Conservation (phyloP, 2,329 filamentous ascomycete genomes). For the Sarocladiaceae sp. region DNA sequence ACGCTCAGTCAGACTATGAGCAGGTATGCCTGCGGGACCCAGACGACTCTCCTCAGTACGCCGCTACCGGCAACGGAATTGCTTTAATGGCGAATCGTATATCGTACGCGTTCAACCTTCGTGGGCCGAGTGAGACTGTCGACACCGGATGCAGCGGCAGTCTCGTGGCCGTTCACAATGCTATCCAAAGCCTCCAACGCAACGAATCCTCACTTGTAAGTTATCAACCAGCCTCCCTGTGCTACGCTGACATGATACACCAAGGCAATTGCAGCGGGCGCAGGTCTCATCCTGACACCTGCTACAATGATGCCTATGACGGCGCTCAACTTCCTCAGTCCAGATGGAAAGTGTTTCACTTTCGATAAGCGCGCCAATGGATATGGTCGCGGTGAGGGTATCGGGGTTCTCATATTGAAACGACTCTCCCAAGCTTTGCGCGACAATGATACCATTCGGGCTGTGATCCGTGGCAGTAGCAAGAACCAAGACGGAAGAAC, state of each 20-base stretch:
- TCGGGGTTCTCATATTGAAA: slow-evolving; percentile 55
- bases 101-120: slow-evolving; percentile 48
- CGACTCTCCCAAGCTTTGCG: slow-evolving; percentile 49
- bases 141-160: slow-evolving; percentile 55
- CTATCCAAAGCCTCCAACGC: slow-evolving; percentile 40
- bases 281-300: slow-evolving; percentile 46
- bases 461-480: slow-evolving; percentile 46
- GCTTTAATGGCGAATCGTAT: slow-evolving; percentile 50
- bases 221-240: not conserved
- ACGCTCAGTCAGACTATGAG: slow-evolving; percentile 39
- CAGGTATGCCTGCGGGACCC: not conserved
- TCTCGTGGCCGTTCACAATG: slow-evolving; percentile 47
- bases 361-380: slow-evolving; percentile 56
- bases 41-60: slow-evolving; percentile 26
- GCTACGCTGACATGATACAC: not conserved
- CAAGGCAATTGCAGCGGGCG: slow-evolving; percentile 41
- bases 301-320: slow-evolving; percentile 52
- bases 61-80: slow-evolving; percentile 41
- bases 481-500: slow-evolving; percentile 49
- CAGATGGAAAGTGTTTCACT: slow-evolving; percentile 44
- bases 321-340: slow-evolving; percentile 42
- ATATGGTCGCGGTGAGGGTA: slow-evolving; percentile 59
- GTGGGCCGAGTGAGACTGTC: slow-evolving; percentile 49
- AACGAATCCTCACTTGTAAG: slow-evolving; percentile 32
- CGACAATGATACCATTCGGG: slow-evolving; percentile 51